Base-by-base conservation (phyloP, 805 yeast species). In the Ogataea nakhonphanomensis region DNA sequence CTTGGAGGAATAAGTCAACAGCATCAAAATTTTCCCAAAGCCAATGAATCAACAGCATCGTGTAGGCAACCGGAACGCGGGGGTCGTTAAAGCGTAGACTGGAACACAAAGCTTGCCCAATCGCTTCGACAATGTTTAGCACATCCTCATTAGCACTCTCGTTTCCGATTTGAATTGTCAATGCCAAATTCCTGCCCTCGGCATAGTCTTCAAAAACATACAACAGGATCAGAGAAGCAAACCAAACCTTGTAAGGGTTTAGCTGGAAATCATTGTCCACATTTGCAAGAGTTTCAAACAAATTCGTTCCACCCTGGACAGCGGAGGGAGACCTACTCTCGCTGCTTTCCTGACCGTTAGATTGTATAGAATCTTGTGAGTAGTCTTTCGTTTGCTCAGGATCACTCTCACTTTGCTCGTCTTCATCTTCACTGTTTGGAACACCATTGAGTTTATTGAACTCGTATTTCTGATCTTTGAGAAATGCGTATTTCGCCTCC, bases 221-320 rank as follows among this genome's bases (percentile, higher is more conserved):
- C 30, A 84, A 67, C 15, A 91, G 57, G 4, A 87, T 66, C 4
- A 79, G 73, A 2, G 84, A 67, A 0, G 96, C 78, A 62, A 91
- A 90, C 93, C 95, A 93, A 1, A 79, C 63, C 53, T 80, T 78
- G 57, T 89, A 93, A 0, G 99, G 97, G 50, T 93, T 91, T 25
- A 90, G 62, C 39, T 80, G 76, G 34, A 72, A 59, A 14, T 79
- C 83, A 3, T 80, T 76, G 48, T 90, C 91, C 53, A 84, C 87
- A 48, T 84, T 91, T 49, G 88, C 72, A 6, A 93, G 61, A 0
- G 84, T 74, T 20, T 78, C 67, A 42, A 93, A 79, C 1, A 93
- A 62, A 57, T 88, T 89, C 3, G 77, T 81, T 37, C 58, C 30
- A 66, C 78, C 13, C 58, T 57, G 10, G 50, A 53, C 29, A 71